Percentiles rank a stretch among this genome's conserved stretches.
phyloP scores from a whole-genome alignment of 768 basidiomycete species.

The Agrocybe chaxingu region DNA sequence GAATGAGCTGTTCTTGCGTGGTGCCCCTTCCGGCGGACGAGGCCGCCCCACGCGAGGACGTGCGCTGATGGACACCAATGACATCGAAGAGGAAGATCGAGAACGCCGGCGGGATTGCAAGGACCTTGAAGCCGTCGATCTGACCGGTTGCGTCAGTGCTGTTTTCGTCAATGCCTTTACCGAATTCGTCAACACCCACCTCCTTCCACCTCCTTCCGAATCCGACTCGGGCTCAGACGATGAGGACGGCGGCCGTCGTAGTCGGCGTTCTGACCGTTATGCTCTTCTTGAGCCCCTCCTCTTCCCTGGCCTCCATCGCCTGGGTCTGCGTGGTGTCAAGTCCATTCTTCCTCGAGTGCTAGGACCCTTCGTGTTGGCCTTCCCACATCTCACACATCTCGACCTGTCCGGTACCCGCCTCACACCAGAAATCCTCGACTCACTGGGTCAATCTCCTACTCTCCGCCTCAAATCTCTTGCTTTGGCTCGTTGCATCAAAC shows the following conservation, averaged over 20 bases:
- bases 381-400: conserved; percentile 84
- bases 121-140: conserved; percentile 84
- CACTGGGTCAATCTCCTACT: conserved; percentile 60
- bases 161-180: conserved; percentile 85
- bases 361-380: conserved; percentile 71
- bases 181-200: conserved; percentile 74
- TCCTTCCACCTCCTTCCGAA: conserved; percentile 37
- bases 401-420: conserved; percentile 90
- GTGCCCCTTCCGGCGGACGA: conserved; percentile 64
- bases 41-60: conserved; percentile 70
- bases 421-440: conserved; percentile 68
- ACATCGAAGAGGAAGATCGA: conserved; percentile 73
- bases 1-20: conserved; percentile 88
- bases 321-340: conserved; percentile 80
- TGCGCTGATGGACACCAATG: conserved; percentile 42
- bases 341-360: conserved; percentile 69
- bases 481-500: conserved; percentile 79
- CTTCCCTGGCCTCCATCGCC: conserved; percentile 71
- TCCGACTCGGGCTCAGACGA: conserved; percentile 41
- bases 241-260: conserved; percentile 29
- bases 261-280: conserved; percentile 27
- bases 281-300: conserved; percentile 48
- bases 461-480: conserved; percentile 76
- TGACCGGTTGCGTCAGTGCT: conserved; percentile 92
- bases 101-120: conserved; percentile 71